These are phyloP conservation scores for Leccinum boreale DNA, from an alignment of 768 basidiomycete genomes.

Conservation along the genomic window DNA sequence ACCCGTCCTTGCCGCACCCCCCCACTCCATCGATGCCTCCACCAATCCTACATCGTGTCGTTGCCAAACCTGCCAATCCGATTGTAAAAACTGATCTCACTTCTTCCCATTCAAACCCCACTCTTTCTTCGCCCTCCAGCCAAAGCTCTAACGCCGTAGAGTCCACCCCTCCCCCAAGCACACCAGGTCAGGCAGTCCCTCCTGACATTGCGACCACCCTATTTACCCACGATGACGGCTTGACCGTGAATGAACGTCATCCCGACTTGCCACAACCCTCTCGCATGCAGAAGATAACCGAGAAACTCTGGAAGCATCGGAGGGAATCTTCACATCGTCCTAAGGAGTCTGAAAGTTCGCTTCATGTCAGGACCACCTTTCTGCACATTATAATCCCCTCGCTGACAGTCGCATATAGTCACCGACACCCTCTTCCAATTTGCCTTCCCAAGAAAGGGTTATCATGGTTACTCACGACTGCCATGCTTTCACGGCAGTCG, in stretches of 20 bases:
- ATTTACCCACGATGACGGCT: slow-evolving; percentile 38
- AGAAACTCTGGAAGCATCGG: slow-evolving; percentile 24
- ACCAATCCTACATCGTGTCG: slow-evolving; percentile 18
- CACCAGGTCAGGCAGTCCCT: slow-evolving; percentile 51
- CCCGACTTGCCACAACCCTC: slow-evolving; percentile 26
- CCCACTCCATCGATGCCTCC: slow-evolving; percentile 24
- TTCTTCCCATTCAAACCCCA: slow-evolving; percentile 47
- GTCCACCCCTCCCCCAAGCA: slow-evolving; percentile 69
- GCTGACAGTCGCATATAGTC: slow-evolving; percentile 22
- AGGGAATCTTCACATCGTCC: slow-evolving; percentile 30
- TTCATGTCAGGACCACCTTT: slow-evolving; percentile 14
- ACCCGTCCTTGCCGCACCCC: slow-evolving; percentile 24
- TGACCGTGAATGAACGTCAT: slow-evolving; percentile 25
- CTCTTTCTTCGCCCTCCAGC: slow-evolving; percentile 68
- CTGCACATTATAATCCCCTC: slow-evolving; percentile 3
- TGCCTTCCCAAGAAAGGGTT: slow-evolving; percentile 30
- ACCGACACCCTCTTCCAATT: slow-evolving; percentile 28
- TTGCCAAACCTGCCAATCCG: slow-evolving; percentile 18
- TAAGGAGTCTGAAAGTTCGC: slow-evolving; percentile 27
- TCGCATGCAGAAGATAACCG: slow-evolving; percentile 33
- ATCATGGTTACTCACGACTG: slow-evolving; percentile 76
- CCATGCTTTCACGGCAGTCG: slow-evolving; percentile 71
- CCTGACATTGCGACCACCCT: slow-evolving; percentile 38
- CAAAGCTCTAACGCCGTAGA: slow-evolving; percentile 61
- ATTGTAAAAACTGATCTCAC: slow-evolving; percentile 35